Base-by-base conservation (phyloP, 768 basidiomycete genomes). In the Suillus tomentosus region DNA sequence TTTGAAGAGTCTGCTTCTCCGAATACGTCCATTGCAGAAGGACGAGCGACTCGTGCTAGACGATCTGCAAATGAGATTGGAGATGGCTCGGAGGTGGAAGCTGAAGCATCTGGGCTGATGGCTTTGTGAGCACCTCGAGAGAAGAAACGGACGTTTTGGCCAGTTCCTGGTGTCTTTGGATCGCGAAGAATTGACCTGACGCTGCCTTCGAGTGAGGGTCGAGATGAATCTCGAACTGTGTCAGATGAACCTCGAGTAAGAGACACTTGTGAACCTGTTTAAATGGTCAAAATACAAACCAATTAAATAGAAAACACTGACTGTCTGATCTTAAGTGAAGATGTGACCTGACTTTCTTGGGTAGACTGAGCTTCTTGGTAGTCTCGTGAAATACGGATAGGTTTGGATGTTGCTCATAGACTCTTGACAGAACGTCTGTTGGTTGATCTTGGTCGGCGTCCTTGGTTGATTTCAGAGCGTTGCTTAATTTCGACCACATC, bases 141-240 rank as follows among this genome's bases (percentile, higher is more conserved):
- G 74, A 91, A 90, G 77, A 92, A 91, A 7, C 90, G 86, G 48
- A 92, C 90, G 65, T 86, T 91, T 71, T 87, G 87, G n/a, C 90
- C 90, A 13, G 89, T 90, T 4, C 87, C 89, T 17, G 90, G 90
- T 0, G 89, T 88, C 55, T 86, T 86, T 4, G 82, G 84, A 65
- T 88, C 86, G 48, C 88, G 87, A 34, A 92, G 80, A 66, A 92
- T 92, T 17, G 90, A 91, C 15, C 89, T 85, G 6, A 89, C 79
- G 14, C 89, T 90, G 60, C 81, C 82, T 62, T 81, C 81, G 15
- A 82, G 68, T 0, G 81, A 81, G 8, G 79, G 80, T 40, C 79
- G 74, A 2, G 64, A 40, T 15, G 71, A 63, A 5, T 54, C 31
- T 34, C 53, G 56, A 27, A 24, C 39, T 19, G 42, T 42, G 56